A percentile compares a stretch with the other conserved stretches of the same genome.
These are phyloP conservation scores for Barnettozyma sucrosica DNA, from an alignment of 805 yeast species.

Conservation along the genomic window DNA sequence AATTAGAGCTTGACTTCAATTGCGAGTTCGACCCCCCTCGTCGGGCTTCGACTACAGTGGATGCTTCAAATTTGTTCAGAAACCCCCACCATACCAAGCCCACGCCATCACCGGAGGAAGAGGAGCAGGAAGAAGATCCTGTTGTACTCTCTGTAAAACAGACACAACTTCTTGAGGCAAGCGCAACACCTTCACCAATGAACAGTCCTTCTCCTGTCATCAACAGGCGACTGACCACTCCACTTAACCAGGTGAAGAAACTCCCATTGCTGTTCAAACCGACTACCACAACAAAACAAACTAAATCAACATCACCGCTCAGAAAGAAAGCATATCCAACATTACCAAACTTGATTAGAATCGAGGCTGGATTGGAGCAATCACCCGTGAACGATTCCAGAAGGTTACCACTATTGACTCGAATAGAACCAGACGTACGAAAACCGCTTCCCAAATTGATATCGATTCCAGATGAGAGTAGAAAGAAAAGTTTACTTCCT, in stretches of 20 bases:
- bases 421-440: conserved; percentile 2
- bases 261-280: not conserved
- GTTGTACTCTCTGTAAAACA: not conserved
- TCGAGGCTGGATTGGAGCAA: not conserved
- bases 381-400: not conserved
- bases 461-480: not conserved
- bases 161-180: not conserved
- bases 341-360: conserved; percentile 4
- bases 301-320: not conserved
- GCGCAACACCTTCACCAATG: not conserved
- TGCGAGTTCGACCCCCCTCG: conserved; percentile 1
- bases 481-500: not conserved
- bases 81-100: not conserved
- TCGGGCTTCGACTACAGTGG: not conserved
- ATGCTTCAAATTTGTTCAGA: not conserved
- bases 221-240: not conserved
- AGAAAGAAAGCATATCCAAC: not conserved
- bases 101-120: not conserved
- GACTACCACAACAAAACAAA: not conserved
- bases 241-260: not conserved
- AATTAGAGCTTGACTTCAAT: not conserved
- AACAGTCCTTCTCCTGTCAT: not conserved
- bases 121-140: not conserved
- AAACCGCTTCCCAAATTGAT: conserved; percentile 14
- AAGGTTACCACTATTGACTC: not conserved